Base-by-base conservation (phyloP, 176 grass and related monocot genomes). In the Oryza glaberrima region DNA sequence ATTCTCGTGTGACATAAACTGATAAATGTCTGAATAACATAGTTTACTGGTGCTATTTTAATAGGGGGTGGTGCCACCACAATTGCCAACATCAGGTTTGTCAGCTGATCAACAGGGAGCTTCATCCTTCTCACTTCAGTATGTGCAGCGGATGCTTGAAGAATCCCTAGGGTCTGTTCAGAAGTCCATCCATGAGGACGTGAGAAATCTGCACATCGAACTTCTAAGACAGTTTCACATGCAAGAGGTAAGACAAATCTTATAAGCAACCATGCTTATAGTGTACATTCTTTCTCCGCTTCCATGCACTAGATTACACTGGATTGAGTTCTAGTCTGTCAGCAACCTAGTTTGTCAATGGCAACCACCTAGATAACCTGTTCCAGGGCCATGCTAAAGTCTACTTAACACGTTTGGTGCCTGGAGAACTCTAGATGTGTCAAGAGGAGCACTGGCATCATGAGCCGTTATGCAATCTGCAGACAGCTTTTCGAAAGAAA, bases 71-170 rank as follows among this genome's bases (percentile, higher is more conserved):
- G 68, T 63, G n/a, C 46, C 64, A 52, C 90, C 88, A 38, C 86
- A 89, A 86, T 82, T 82, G 60, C 76, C 82, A 72, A 68, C 51
- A 30, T 67, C 70, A 76, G 75, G 77, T 86, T 92, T 72, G 32
- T 72, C 69, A 69, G 67, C 85, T 60, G 91, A 99, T 81, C 93
- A 96, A 70, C 85, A 87, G 14, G 81, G 78, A 64, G 74, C 78
- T 67, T 98, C 96, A 79, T 99, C 94, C 16, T 99, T 99, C 86
- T 99, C 93, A 38, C 94, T 96, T 90, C 93, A 99, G 72, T 89
- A 96, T 71, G 96, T 94, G 60, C 96, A 99, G 79, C 89, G 90
- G 79, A 96, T 92, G 79, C 90, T 99, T 41, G 96, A 99, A 79
- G 94, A 99, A 85, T 94, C 91, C 77, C 65, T 96, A 72, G 93